phyloP scores from a whole-genome alignment of 345 rosid species.

The Eucalyptus tenuipes region DNA sequence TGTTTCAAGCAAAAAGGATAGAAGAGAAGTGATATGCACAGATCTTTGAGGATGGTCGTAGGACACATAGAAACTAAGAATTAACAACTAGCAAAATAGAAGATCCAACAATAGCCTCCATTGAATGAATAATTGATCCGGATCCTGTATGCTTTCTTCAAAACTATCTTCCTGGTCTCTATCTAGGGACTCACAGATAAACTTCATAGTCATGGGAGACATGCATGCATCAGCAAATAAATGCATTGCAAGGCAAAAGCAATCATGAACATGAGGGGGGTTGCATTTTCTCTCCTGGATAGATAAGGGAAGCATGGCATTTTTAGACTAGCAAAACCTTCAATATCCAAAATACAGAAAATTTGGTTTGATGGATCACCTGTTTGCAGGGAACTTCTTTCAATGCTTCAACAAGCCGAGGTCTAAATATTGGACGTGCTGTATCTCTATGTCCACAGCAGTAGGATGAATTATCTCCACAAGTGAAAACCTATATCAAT shows the following conservation, averaged over 20 bases:
- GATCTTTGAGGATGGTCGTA: neutral
- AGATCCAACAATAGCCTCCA: neutral
- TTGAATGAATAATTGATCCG: neutral
- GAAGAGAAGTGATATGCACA: neutral
- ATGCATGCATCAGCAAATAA: neutral
- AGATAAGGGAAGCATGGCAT: neutral
- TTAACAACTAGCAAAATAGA: neutral
- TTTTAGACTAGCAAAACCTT: neutral
- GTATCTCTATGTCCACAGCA: slow-evolving; percentile 81
- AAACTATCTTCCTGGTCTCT: neutral
- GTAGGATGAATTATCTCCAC: slow-evolving; percentile 90
- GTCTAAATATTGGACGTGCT: slow-evolving; percentile 69
- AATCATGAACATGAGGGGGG: neutral
- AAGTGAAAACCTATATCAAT: slow-evolving; percentile 68
- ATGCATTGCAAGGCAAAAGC: neutral
- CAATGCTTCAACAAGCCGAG: slow-evolving; percentile 77
- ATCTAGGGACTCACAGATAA: neutral
- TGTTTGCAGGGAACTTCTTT: slow-evolving; percentile 77
- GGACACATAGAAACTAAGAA: neutral
- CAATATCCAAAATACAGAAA: neutral
- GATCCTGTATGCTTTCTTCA: neutral
- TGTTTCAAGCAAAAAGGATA: neutral
- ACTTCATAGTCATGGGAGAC: neutral
- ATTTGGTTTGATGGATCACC: slow-evolving; percentile 16
- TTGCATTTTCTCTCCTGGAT: neutral